Conservation (phyloP, 805 yeast genomes). For the Lachancea meyersii region DNA sequence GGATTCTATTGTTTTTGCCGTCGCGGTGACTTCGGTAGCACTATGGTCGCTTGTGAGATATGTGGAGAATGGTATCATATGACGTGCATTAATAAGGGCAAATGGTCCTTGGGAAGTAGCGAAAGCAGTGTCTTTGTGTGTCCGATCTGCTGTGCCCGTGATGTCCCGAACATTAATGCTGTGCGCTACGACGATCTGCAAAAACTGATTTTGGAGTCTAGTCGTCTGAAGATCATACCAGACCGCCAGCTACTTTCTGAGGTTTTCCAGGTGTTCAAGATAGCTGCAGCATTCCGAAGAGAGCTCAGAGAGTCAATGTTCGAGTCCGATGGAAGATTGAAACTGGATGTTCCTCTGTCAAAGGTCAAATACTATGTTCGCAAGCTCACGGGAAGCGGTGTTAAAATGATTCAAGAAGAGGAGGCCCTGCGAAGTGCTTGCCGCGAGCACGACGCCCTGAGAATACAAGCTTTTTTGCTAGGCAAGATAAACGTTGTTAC, state of each 20-base stretch:
- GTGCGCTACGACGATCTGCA: slow-evolving; percentile 18
- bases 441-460: slow-evolving; percentile 6
- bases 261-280: slow-evolving; percentile 14
- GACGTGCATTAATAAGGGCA: slow-evolving; percentile 43
- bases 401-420: slow-evolving; percentile 11
- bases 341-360: slow-evolving; percentile 20
- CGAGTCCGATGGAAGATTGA: slow-evolving; percentile 16
- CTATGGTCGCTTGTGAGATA: slow-evolving; percentile 63
- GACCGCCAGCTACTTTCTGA: slow-evolving; percentile 13
- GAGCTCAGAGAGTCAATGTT: slow-evolving; percentile 11
- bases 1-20: slow-evolving; percentile 53
- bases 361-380: slow-evolving; percentile 40
- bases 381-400: slow-evolving; percentile 42
- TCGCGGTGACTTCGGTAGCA: slow-evolving; percentile 46
- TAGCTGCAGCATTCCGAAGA: slow-evolving; percentile 14
- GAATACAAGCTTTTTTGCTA: slow-evolving; percentile 1
- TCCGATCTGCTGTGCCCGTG: slow-evolving; percentile 40
- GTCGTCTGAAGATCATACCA: slow-evolving; percentile 20
- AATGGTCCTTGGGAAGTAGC: slow-evolving; percentile 27
- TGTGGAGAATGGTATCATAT: slow-evolving; percentile 73
- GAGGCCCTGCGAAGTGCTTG: slow-evolving; percentile 14
- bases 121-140: slow-evolving; percentile 43
- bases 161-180: slow-evolving; percentile 16
- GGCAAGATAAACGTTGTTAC: slow-evolving; percentile 4
- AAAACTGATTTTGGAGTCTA: slow-evolving; percentile 14